phyloP scores from a whole-genome alignment of 1,284 basidiomycete genomes.

The Moesziomyces sp. region DNA sequence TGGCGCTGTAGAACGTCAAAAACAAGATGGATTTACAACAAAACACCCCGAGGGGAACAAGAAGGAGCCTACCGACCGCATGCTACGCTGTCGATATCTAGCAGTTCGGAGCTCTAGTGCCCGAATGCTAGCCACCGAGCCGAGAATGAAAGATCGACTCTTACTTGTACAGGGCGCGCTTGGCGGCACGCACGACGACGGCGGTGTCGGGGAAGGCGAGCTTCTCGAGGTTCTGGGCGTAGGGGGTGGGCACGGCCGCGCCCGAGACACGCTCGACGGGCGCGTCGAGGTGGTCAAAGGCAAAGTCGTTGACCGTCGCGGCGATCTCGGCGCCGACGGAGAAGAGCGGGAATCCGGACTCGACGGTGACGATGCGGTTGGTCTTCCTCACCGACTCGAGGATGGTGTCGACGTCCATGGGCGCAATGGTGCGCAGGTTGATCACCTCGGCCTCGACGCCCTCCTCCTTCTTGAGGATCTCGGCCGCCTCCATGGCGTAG shows the following conservation, averaged over 20 bases:
- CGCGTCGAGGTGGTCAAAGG: constrained; percentile 76
- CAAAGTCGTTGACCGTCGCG: constrained; percentile 81
- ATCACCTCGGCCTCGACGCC: constrained; percentile 98
- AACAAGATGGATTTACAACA: too few relatives aligned
- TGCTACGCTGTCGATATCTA: too few relatives aligned
- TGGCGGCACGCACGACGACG: constrained; percentile 58
- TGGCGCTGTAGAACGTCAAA: too few relatives aligned
- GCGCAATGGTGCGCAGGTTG: constrained; percentile 94
- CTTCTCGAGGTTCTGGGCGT: constrained; percentile 73
- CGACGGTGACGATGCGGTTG: constrained; percentile 91
- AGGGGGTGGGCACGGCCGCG: constrained; percentile 72
- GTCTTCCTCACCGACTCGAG: constrained; percentile 98
- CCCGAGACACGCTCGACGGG: constrained; percentile 97
- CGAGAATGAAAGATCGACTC: too few relatives aligned
- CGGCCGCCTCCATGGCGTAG: constrained; percentile 75
- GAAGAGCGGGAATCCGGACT: constrained; percentile 98
- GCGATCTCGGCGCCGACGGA: constrained; percentile 98
- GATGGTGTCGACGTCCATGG: constrained; percentile 96
- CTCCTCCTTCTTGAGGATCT: constrained; percentile 86
- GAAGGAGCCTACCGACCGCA: too few relatives aligned
- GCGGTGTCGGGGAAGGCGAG: constrained; percentile 63
- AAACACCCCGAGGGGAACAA: too few relatives aligned
- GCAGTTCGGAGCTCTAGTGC: constrained; percentile 1
- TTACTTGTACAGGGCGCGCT: constrained; percentile 64
- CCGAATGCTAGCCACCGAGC: background rate